These are phyloP conservation scores for Verticillium nonalfalfae DNA, from an alignment of 2,329 filamentous ascomycete genomes.

Conservation along the genomic window DNA sequence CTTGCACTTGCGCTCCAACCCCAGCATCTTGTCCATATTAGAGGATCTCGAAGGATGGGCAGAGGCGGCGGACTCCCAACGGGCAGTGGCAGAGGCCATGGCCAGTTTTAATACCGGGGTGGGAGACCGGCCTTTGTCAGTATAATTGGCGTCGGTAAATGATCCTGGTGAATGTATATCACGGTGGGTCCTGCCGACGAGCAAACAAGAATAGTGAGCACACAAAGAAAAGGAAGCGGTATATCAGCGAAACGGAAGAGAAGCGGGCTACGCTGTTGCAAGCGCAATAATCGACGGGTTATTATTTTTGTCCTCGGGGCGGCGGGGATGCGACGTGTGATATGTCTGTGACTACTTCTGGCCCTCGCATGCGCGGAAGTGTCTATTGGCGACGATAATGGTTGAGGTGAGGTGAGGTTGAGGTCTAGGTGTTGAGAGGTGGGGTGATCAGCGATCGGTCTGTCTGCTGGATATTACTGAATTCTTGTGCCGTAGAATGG, in stretches of 20 bases:
- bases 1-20: slow-evolving; percentile 52
- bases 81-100: slow-evolving; percentile 5
- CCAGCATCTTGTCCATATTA: slow-evolving; percentile 53
- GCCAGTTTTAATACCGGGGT: not conserved
- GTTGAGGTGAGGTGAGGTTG: not conserved
- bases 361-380: not conserved
- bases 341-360: not conserved
- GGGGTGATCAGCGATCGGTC: not conserved
- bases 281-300: not conserved
- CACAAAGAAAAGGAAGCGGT: not conserved
- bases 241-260: not conserved
- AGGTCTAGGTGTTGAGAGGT: not conserved
- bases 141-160: not conserved
- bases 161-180: not conserved
- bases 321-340: not conserved
- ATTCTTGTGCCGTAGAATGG: not conserved
- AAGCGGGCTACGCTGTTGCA: not conserved
- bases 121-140: not conserved
- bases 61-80: slow-evolving; percentile 1
- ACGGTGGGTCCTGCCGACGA: not conserved
- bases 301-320: not conserved
- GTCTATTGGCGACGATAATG: not conserved
- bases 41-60: slow-evolving; percentile 18
- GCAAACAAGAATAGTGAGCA: not conserved
- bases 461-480: not conserved